Evolutionary conservation across 768 basidiomycete genomes (phyloP).

Genomic region (Termitomyces sp.): DNA sequence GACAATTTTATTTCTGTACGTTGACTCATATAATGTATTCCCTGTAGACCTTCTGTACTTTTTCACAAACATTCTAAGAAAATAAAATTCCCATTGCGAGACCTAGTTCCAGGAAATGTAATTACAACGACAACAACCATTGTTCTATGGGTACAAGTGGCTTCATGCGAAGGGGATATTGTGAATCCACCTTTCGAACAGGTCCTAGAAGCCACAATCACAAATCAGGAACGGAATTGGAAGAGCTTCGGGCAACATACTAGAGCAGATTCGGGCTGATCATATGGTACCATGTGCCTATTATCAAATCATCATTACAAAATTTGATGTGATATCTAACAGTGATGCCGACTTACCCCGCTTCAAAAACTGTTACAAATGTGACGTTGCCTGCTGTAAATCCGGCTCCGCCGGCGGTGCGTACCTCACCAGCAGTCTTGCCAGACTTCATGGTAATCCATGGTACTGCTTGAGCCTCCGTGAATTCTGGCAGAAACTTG

Average conservation of each 20-base stretch:
- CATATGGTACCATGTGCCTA: constrained; percentile 87
- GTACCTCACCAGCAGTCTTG: constrained; percentile 60
- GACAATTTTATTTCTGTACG: background rate
- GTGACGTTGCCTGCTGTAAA: constrained; percentile 79
- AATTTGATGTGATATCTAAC: background rate
- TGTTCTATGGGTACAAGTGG: background rate
- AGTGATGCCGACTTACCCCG: constrained; percentile 52
- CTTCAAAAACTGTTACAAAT: constrained; percentile 71
- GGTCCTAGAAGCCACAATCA: constrained; percentile 34
- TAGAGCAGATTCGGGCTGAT: constrained; percentile 84
- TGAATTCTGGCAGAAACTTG: constrained; percentile 59
- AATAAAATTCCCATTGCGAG: background rate
- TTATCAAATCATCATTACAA: constrained; percentile 2
- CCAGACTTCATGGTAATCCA: constrained; percentile 54
- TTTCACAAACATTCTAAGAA: background rate
- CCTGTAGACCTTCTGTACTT: background rate
- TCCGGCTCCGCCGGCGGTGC: constrained; percentile 60
- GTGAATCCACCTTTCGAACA: constrained; percentile 55
- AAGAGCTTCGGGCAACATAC: constrained; percentile 33
- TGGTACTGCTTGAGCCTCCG: constrained; percentile 37
- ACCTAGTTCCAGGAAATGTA: background rate
- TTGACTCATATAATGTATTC: background rate
- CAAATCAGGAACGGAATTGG: background rate
- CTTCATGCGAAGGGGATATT: constrained; percentile 40
- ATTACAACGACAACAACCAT: background rate